Conservation (phyloP, 176 grass and related monocot species). For the Guadua angustifolia region DNA sequence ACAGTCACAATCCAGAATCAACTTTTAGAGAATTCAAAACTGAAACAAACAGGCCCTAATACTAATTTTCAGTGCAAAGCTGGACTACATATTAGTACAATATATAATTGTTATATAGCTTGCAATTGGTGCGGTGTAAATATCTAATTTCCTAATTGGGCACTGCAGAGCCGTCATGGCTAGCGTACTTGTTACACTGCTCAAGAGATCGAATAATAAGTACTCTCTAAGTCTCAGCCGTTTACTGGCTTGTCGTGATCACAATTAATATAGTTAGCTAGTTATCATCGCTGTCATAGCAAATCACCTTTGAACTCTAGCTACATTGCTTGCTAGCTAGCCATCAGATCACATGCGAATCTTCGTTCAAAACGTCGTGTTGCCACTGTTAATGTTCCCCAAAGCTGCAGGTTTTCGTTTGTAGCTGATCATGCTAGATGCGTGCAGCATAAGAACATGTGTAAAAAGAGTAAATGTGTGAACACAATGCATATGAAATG, state of each 20-base stretch:
- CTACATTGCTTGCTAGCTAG: background rate
- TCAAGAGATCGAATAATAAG: background rate
- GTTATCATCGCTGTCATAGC: background rate
- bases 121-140: background rate
- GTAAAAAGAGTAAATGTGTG: slow-evolving; percentile 8
- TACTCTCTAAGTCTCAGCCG: background rate
- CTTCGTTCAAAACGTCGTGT: slow-evolving; percentile 11
- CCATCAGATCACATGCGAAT: slow-evolving; percentile 16
- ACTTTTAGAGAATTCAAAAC: no score
- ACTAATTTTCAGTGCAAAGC: background rate
- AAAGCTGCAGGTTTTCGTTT: slow-evolving; percentile 30
- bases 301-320: slow-evolving; percentile 33
- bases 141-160: slow-evolving; percentile 15
- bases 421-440: slow-evolving; percentile 23
- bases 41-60: no score
- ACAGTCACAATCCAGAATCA: no score
- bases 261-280: background rate
- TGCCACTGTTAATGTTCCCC: slow-evolving; percentile 24
- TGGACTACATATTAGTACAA: background rate
- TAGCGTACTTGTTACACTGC: background rate
- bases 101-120: background rate
- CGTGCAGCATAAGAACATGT: slow-evolving; percentile 12
- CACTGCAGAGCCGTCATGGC: background rate
- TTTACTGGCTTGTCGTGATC: slow-evolving; percentile 1
- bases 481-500: background rate